A percentile compares a stretch with the other conserved stretches of the same genome.
Evolutionary conservation across 139 green algal species (phyloP).

Genomic region (Picochlorum sp.): DNA sequence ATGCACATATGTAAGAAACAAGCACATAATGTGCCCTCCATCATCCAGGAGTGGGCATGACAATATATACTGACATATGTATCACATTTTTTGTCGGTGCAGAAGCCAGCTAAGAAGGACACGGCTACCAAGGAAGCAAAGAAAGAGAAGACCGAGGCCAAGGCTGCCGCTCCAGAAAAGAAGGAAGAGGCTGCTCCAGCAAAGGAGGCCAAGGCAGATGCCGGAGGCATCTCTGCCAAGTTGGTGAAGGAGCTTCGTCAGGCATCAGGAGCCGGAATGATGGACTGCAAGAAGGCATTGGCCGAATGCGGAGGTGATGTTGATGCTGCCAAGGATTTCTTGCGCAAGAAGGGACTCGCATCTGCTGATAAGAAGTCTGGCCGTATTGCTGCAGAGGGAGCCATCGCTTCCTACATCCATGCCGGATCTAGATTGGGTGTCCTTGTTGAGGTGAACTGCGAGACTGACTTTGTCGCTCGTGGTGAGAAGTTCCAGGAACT

Average conservation of each 20-base stretch:
- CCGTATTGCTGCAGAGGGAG: slow-evolving; percentile 73
- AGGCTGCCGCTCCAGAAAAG: background rate
- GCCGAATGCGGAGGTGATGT: slow-evolving; percentile 68
- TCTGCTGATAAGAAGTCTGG: slow-evolving; percentile 94
- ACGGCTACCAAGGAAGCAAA: background rate
- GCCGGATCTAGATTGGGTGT: slow-evolving; percentile 69
- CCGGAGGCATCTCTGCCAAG: slow-evolving; percentile 55
- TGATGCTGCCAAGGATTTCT: slow-evolving; percentile 57
- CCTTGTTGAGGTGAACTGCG: slow-evolving; percentile 88
- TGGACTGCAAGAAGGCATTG: slow-evolving; percentile 97
- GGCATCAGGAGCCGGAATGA: slow-evolving; percentile 88
- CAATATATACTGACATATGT: no score
- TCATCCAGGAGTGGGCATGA: no score
- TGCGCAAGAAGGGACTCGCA: slow-evolving; percentile 89
- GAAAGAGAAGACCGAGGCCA: slow-evolving; percentile 8
- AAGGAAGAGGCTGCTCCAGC: slow-evolving; percentile 9
- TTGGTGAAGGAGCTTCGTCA: slow-evolving; percentile 83
- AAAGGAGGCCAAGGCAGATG: slow-evolving; percentile 10
- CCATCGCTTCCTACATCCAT: slow-evolving; percentile 87
- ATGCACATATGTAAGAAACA: slow-evolving; percentile 9
- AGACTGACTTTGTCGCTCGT: slow-evolving; percentile 97
- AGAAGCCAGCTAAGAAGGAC: slow-evolving; percentile 5
- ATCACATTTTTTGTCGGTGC: background rate
- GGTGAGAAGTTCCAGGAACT: slow-evolving; percentile 85
- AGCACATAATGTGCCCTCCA: background rate